A percentile compares a stretch with the other conserved stretches of the same genome.
These are phyloP conservation scores for Pseudogymnoascus sp. DNA, from an alignment of 2,329 filamentous ascomycete species.

Conservation along the genomic window DNA sequence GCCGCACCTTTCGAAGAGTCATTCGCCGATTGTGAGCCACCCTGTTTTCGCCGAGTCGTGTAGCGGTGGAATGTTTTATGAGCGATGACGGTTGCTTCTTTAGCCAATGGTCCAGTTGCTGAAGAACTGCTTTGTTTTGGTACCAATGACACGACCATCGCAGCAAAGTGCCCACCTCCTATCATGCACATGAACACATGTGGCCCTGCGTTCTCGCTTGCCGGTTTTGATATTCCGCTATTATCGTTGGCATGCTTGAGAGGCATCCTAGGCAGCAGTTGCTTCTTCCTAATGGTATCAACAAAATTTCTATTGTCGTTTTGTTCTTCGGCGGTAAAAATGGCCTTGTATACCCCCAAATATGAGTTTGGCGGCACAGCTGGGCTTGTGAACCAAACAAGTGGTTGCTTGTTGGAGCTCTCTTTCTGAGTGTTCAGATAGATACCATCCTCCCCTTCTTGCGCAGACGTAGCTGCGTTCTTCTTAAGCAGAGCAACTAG, in stretches of 20 bases:
- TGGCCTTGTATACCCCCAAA: slow-evolving; percentile 75
- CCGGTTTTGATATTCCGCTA: slow-evolving; percentile 49
- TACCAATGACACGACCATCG: slow-evolving; percentile 84
- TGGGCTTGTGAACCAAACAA: slow-evolving; percentile 80
- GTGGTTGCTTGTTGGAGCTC: slow-evolving; percentile 58
- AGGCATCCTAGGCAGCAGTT: slow-evolving; percentile 55
- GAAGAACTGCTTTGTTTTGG: slow-evolving; percentile 67
- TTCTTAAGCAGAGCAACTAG: slow-evolving; percentile 71
- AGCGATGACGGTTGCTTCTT: slow-evolving; percentile 78
- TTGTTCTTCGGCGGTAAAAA: slow-evolving; percentile 67
- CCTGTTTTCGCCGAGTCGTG: slow-evolving; percentile 91
- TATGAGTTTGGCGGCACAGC: slow-evolving; percentile 68
- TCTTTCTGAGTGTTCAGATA: slow-evolving; percentile 40
- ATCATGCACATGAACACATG: slow-evolving; percentile 99
- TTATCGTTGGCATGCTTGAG: slow-evolving; percentile 39
- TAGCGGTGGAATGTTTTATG: slow-evolving; percentile 98
- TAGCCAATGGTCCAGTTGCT: slow-evolving; percentile 61
- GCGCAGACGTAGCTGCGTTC: slow-evolving; percentile 62
- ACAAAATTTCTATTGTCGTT: slow-evolving; percentile 53
- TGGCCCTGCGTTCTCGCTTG: slow-evolving; percentile 56
- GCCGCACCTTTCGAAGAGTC: slow-evolving; percentile 90
- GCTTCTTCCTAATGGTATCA: slow-evolving; percentile 65
- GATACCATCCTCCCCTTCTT: slow-evolving; percentile 40
- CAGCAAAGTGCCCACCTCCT: slow-evolving; percentile 92
- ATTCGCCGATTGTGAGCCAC: slow-evolving; percentile 87